A percentile compares a stretch with the other conserved stretches of the same genome.
These are phyloP conservation scores for Rhodocollybia butyracea DNA, from an alignment of 768 basidiomycete species.

Conservation along the genomic window DNA sequence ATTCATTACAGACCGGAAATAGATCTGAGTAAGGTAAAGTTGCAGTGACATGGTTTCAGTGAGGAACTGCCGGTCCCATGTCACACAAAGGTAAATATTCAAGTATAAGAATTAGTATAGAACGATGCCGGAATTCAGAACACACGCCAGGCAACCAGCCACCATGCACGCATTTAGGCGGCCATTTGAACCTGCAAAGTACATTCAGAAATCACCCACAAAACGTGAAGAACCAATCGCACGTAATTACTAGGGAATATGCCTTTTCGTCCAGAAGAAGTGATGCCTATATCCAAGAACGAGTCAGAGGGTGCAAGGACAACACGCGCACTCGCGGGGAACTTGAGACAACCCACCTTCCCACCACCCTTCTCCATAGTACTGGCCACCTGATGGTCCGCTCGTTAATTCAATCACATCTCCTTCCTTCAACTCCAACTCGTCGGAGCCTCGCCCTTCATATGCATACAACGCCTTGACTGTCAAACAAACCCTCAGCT, in stretches of 20 bases:
- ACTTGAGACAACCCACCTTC: conserved; percentile 55
- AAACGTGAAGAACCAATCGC: conserved; percentile 28
- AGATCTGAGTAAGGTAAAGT: too few species aligned
- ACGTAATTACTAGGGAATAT: conserved; percentile 92
- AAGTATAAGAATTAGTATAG: too few species aligned
- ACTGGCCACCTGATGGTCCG: conserved; percentile 56
- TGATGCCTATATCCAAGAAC: conserved; percentile 46
- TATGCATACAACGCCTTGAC: conserved; percentile 86
- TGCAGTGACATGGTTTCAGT: too few species aligned
- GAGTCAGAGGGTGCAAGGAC: conserved; percentile 13
- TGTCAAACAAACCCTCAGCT: conserved; percentile 24
- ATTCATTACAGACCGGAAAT: conserved; percentile 7
- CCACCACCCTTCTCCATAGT: conserved; percentile 83
- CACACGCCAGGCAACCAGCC: too few species aligned
- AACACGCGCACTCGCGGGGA: conserved; percentile 1
- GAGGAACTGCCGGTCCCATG: too few species aligned
- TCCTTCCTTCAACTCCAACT: conserved; percentile 60
- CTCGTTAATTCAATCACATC: conserved; percentile 62
- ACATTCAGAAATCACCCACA: conserved; percentile 18
- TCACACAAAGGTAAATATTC: too few species aligned
- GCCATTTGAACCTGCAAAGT: conserved; percentile 44
- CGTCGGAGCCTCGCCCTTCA: conserved; percentile 67
- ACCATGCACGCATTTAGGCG: too few species aligned
- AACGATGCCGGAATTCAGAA: too few species aligned
- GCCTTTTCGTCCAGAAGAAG: conserved; percentile 59